These are phyloP conservation scores for Sungouiella thailandica DNA, from an alignment of 805 yeast species.

Conservation along the genomic window DNA sequence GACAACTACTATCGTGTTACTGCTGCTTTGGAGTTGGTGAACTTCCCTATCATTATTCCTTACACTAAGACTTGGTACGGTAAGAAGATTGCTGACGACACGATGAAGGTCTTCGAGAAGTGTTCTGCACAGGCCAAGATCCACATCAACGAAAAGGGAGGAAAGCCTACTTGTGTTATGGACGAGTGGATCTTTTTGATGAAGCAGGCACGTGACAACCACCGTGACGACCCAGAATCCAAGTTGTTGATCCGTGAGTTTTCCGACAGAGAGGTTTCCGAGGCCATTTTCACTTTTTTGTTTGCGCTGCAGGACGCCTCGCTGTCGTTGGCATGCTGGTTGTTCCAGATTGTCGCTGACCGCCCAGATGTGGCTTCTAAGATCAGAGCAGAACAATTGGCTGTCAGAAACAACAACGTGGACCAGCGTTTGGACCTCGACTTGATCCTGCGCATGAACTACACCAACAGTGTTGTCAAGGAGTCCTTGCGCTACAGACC, in stretches of 20 bases:
- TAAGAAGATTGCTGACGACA: constrained; percentile 83
- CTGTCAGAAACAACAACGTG: constrained; percentile 76
- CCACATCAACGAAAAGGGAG: constrained; percentile 66
- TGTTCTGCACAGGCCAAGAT: constrained; percentile 88
- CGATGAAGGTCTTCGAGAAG: constrained; percentile 83
- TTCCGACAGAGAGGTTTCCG: constrained; percentile 86
- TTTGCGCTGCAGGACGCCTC: constrained; percentile 99
- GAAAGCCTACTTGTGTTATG: constrained; percentile 81
- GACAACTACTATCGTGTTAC: constrained; percentile 91
- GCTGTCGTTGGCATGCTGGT: constrained; percentile 95
- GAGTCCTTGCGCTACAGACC: constrained; percentile 94
- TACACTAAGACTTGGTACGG: constrained; percentile 99
- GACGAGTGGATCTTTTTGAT: constrained; percentile 91
- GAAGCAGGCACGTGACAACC: constrained; percentile 61
- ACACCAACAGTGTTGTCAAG: constrained; percentile 85
- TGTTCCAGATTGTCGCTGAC: constrained; percentile 93
- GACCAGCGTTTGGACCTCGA: constrained; percentile 56
- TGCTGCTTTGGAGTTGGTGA: constrained; percentile 94
- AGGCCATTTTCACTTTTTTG: constrained; percentile 92
- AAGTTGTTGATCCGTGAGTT: constrained; percentile 73
- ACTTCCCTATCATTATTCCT: constrained; percentile 95
- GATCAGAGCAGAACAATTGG: constrained; percentile 87
- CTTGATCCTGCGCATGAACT: constrained; percentile 79
- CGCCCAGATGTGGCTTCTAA: constrained; percentile 86
- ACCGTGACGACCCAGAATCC: constrained; percentile 46